These are phyloP conservation scores for Aurantiochytrium sp. DNA, from an alignment of 108 stramenopile species.

Conservation along the genomic window DNA sequence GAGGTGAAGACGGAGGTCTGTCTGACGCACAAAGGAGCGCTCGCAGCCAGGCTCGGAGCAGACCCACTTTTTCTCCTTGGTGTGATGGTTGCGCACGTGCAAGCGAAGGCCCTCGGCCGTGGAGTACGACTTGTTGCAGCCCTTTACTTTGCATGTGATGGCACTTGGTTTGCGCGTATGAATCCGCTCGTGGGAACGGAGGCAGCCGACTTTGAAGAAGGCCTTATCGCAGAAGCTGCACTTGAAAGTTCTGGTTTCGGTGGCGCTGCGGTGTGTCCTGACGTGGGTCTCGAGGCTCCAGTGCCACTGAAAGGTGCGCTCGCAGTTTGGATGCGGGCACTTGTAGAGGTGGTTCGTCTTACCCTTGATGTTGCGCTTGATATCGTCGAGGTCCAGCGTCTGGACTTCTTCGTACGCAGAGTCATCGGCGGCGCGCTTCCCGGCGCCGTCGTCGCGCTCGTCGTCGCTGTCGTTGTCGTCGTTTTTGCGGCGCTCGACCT, in stretches of 20 bases:
- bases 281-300: not conserved
- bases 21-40: slow-evolving; percentile 17
- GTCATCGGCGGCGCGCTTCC: too few relatives aligned
- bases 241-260: not conserved
- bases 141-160: not conserved
- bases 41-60: not conserved
- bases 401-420: not conserved
- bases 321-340: not conserved
- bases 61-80: not conserved
- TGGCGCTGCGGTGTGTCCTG: not conserved
- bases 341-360: slow-evolving; percentile 1
- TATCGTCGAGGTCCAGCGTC: slow-evolving; percentile 2
- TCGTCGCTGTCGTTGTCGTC: too few relatives aligned
- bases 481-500: too few relatives aligned
- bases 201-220: not conserved
- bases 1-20: slow-evolving; percentile 15
- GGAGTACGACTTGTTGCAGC: not conserved
- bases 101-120: slow-evolving; percentile 13
- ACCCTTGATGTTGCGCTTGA: slow-evolving; percentile 10
- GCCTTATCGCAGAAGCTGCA: not conserved
- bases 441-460: too few relatives aligned
- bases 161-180: not conserved
- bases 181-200: not conserved
- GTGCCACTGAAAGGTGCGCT: not conserved
- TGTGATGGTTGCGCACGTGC: slow-evolving; percentile 13